phyloP scores from a whole-genome alignment of 2,329 filamentous ascomycete genomes.

The Teratosphaeriaceae sp. region DNA sequence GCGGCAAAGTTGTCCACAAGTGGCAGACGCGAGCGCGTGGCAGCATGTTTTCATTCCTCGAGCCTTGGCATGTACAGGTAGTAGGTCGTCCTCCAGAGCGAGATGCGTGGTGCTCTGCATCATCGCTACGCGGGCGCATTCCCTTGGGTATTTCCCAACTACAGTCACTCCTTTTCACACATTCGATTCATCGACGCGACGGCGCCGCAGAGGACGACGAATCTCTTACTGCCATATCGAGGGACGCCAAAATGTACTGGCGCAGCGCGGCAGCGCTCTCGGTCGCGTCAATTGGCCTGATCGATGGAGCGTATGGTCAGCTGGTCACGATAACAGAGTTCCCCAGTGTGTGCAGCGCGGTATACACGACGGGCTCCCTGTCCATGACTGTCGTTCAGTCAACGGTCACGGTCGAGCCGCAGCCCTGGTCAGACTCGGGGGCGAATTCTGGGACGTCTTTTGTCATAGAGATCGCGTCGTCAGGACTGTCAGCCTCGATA shows the following conservation, averaged over 20 bases:
- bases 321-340: slow-evolving; percentile 24
- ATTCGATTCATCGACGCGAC: not conserved
- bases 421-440: slow-evolving; percentile 20
- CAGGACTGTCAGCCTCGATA: slow-evolving; percentile 6
- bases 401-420: slow-evolving; percentile 23
- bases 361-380: slow-evolving; percentile 14
- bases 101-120: not conserved
- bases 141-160: not conserved
- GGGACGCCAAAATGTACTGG: slow-evolving; percentile 6
- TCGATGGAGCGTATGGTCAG: slow-evolving; percentile 5
- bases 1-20: slow-evolving; percentile 1
- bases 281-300: slow-evolving; percentile 6
- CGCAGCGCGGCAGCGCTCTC: slow-evolving; percentile 11
- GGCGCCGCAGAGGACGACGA: not conserved
- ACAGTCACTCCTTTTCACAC: slow-evolving; percentile 4
- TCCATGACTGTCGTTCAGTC: slow-evolving; percentile 23
- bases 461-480: slow-evolving; percentile 20
- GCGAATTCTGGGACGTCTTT: slow-evolving; percentile 28
- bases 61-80: slow-evolving; percentile 4
- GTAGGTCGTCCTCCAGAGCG: not conserved
- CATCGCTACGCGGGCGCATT: not conserved
- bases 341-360: slow-evolving; percentile 21
- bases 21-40: not conserved
- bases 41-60: slow-evolving; percentile 9
- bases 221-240: not conserved